Conservation (phyloP, 495 filamentous ascomycete species). For the Talaromyces thailandensis region DNA sequence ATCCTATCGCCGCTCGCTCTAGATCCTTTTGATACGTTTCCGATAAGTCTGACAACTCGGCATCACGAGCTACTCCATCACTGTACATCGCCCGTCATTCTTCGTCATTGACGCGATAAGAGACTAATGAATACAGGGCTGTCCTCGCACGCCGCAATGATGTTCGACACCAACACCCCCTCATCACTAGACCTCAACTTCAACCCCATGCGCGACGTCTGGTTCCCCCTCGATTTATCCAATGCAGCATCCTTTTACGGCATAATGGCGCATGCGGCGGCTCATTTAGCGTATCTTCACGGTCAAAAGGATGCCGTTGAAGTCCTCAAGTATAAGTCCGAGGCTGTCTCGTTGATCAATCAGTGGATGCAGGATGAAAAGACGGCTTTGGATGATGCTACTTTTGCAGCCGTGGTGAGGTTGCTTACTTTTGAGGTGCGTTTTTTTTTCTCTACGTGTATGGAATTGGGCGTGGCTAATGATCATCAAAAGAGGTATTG, state of each 20-base stretch:
- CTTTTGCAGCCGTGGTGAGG: slow-evolving; percentile 21
- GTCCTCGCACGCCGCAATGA: slow-evolving; percentile 20
- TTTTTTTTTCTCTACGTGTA: not conserved
- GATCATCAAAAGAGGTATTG: slow-evolving; percentile 16
- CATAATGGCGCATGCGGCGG: slow-evolving; percentile 22
- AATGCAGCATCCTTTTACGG: slow-evolving; percentile 22
- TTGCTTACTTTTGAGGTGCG: slow-evolving; percentile 20
- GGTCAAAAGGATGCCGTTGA: slow-evolving; percentile 13
- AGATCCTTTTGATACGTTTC: slow-evolving; percentile 22
- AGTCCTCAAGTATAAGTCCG: slow-evolving; percentile 17
- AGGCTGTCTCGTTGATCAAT: slow-evolving; percentile 16
- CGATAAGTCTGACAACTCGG: slow-evolving; percentile 16
- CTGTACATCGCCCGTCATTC: slow-evolving; percentile 7
- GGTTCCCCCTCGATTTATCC: slow-evolving; percentile 23
- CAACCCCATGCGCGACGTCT: slow-evolving; percentile 24
- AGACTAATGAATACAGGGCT: slow-evolving; percentile 14
- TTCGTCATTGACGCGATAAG: not conserved
- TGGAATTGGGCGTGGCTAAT: not conserved
- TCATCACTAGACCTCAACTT: slow-evolving; percentile 5
- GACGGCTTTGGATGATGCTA: slow-evolving; percentile 17
- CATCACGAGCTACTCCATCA: slow-evolving; percentile 22
- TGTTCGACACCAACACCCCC: slow-evolving; percentile 15
- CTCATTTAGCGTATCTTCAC: slow-evolving; percentile 17
- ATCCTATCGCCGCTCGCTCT: slow-evolving; percentile 13
- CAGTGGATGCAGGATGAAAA: slow-evolving; percentile 15